Percentiles rank a stretch among this genome's conserved stretches.
Evolutionary conservation across 257 asterid genomes (phyloP).

Genomic region (Solanum lycopersicoides): DNA sequence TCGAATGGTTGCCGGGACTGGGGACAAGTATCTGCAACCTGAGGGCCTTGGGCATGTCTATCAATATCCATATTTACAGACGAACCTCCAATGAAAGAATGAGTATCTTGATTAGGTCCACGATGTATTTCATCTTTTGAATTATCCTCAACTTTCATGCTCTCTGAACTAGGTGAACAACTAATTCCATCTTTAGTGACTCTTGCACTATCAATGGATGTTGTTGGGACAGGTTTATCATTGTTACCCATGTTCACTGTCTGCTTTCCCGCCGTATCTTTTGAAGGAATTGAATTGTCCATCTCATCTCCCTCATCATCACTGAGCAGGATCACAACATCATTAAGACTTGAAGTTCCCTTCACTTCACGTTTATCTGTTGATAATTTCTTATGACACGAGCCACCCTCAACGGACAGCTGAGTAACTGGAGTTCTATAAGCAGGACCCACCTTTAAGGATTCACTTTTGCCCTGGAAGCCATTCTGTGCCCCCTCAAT

Average conservation of each 20-base stretch:
- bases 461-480: slow-evolving; percentile 16
- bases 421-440: slow-evolving; percentile 8
- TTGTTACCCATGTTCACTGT: slow-evolving; percentile 7
- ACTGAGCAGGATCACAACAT: slow-evolving; percentile 47
- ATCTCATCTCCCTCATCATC: slow-evolving; percentile 59
- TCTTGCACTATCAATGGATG: slow-evolving; percentile 6
- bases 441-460: slow-evolving; percentile 15
- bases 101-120: slow-evolving; percentile 11
- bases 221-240: slow-evolving; percentile 13
- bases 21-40: slow-evolving; percentile 12
- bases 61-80: slow-evolving; percentile 11
- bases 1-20: slow-evolving; percentile 15
- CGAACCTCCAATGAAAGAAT: background rate
- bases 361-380: slow-evolving; percentile 23
- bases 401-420: slow-evolving; percentile 13
- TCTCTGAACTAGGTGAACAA: slow-evolving; percentile 20
- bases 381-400: slow-evolving; percentile 7
- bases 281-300: slow-evolving; percentile 18
- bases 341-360: slow-evolving; percentile 16
- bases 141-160: slow-evolving; percentile 33
- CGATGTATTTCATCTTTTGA: slow-evolving; percentile 17
- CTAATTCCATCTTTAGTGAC: slow-evolving; percentile 12
- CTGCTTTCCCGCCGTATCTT: slow-evolving; percentile 18
- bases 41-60: background rate
- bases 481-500: slow-evolving; percentile 17